phyloP scores from a whole-genome alignment of 768 basidiomycete species.

The Psilocybe cyanescens region DNA sequence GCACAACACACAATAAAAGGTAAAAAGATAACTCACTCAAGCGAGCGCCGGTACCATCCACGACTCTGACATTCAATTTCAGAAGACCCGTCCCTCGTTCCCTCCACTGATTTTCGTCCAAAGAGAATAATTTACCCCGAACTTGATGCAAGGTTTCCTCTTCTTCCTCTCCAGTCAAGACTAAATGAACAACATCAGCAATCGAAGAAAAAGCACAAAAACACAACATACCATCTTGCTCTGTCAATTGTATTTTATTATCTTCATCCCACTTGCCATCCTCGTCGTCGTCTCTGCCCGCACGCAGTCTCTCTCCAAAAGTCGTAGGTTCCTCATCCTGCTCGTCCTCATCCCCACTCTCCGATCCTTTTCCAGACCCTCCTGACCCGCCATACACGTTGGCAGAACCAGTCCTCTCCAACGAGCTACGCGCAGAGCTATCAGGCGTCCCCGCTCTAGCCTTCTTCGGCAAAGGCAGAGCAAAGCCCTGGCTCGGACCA shows the following conservation, averaged over 20 bases:
- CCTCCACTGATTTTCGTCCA: constrained; percentile 73
- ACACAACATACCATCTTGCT: constrained; percentile 64
- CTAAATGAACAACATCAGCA: constrained; percentile 35
- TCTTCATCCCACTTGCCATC: constrained; percentile 53
- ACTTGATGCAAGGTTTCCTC: constrained; percentile 79
- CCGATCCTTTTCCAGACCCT: constrained; percentile 32
- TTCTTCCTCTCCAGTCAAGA: constrained; percentile 81
- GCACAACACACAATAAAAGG: constrained; percentile 6
- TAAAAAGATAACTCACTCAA: constrained; percentile 49
- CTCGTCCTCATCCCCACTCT: constrained; percentile 52
- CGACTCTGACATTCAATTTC: constrained; percentile 66
- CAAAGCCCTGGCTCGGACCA: constrained; percentile 52
- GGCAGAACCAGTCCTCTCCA: constrained; percentile 39
- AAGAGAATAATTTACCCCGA: constrained; percentile 73
- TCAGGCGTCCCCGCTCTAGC: constrained; percentile 55
- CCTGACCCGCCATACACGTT: constrained; percentile 26
- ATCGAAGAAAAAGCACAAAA: constrained; percentile 5
- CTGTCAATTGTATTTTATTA: constrained; percentile 55
- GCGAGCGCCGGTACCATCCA: constrained; percentile 71
- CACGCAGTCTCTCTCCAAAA: constrained; percentile 72
- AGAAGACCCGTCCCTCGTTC: constrained; percentile 77
- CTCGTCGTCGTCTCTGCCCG: constrained; percentile 62
- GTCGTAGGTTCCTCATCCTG: constrained; percentile 41
- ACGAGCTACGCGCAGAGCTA: constrained; percentile 45
- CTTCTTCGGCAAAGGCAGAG: constrained; percentile 55